phyloP scores from a whole-genome alignment of 768 basidiomycete genomes.

The Grammothele lineata region DNA sequence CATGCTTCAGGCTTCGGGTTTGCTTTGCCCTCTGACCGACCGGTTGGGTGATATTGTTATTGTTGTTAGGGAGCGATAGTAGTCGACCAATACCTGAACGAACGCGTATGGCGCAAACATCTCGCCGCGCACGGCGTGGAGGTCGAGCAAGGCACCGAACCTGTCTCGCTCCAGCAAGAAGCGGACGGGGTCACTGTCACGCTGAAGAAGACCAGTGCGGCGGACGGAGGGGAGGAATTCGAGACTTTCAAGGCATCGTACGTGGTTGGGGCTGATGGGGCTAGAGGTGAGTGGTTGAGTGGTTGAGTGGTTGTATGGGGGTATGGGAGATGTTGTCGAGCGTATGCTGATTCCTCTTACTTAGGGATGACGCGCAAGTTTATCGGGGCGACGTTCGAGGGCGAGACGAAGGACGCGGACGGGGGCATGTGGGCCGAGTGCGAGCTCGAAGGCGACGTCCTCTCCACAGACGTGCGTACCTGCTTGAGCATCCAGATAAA shows the following conservation, averaged over 20 bases:
- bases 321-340: no score
- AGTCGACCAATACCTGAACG: constrained; percentile 19
- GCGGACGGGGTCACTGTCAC: constrained; percentile 27
- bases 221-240: constrained; percentile 17
- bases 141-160: constrained; percentile 35
- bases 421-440: constrained; percentile 33
- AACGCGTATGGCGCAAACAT: constrained; percentile 29
- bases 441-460: constrained; percentile 28
- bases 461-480: constrained; percentile 29
- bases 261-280: constrained; percentile 41
- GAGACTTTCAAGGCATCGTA: constrained; percentile 29
- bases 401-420: constrained; percentile 31
- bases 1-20: no score
- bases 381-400: constrained; percentile 39
- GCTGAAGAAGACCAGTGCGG: constrained; percentile 20
- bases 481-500: neutral
- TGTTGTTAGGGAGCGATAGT: neutral
- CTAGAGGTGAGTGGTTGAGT: constrained; percentile 25
- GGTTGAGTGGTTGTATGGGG: no score
- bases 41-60: no score
- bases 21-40: no score
- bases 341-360: no score
- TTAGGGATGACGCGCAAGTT: constrained; percentile 36
- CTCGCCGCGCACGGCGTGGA: constrained; percentile 21
- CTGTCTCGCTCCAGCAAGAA: constrained; percentile 31